Base-by-base conservation (phyloP, 306 rosid genomes). In the Vigna angularis region DNA sequence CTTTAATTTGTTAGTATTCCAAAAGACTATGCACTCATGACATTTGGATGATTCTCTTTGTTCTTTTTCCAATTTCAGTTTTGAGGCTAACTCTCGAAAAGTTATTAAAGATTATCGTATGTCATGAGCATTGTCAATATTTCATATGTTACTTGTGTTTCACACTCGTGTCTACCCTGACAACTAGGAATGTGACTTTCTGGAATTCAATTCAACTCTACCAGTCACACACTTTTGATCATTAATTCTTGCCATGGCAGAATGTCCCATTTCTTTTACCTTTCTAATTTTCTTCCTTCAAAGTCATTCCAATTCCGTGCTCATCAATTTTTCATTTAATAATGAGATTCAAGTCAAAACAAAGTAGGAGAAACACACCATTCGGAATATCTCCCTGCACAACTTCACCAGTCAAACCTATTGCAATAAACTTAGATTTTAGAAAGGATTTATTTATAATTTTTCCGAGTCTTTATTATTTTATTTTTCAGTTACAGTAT, bases 71-170 rank as follows among this genome's bases (percentile, higher is more conserved):
- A 1, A 16, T 18, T 32, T 38, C 30, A 11, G 10, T 75, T 34
- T 55, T 58, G 72, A 30, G 80, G 62, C 48, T 73, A 74, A 59
- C 10, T 26, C 36, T 18, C 30, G 20, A 50, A 50, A 51, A 15
- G 77, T 61, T 22, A 48, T 7, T 38, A 47, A 62, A 20, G 34
- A 24, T 32, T 70, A 10, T 70, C 5, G 53, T 16, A 58, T n/a
- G 2, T 71, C 50, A 53, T 28, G 28, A 66, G 63, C 26, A 58
- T 40, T 26, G n/a, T 24, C 72, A 77, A 68, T 58, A 17, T 48
- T 71, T 55, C 65, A 55, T 42, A 55, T 42, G 76, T 66, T 53
- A 58, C 75, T 77, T 83, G 83, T 72, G 80, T 72, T 24, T 77
- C 72, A 65, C 71, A 64, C 32, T n/a, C 68, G 26, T 24, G 26